Conservation (phyloP, 2,329 filamentous ascomycete genomes). For the Diaporthe caulivora region DNA sequence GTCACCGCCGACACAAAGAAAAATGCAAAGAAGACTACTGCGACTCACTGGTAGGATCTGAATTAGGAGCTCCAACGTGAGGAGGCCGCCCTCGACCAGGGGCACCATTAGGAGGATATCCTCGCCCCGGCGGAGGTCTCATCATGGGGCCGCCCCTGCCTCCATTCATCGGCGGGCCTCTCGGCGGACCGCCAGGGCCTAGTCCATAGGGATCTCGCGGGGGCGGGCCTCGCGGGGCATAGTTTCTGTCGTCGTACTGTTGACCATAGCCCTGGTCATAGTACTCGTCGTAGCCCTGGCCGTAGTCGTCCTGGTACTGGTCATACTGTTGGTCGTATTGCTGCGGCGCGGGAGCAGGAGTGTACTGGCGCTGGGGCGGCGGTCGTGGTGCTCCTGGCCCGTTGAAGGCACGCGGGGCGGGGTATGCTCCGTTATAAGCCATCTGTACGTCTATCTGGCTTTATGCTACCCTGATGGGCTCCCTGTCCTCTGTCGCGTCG, state of each 20-base stretch:
- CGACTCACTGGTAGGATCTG: constrained; percentile 57
- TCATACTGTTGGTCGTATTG: constrained; percentile 59
- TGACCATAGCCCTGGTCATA: constrained; percentile 53
- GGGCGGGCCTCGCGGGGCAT: constrained; percentile 57
- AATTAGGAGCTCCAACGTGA: constrained; percentile 51
- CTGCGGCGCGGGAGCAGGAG: constrained; percentile 47
- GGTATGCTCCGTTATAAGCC: constrained; percentile 65
- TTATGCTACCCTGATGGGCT: constrained; percentile 30
- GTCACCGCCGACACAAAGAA: constrained; percentile 29
- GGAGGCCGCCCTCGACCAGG: constrained; percentile 55
- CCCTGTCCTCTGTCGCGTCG: background rate
- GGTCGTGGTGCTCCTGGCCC: constrained; percentile 58
- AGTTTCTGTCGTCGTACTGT: constrained; percentile 60
- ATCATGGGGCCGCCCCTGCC: constrained; percentile 61
- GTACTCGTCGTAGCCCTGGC: constrained; percentile 59
- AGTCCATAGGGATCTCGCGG: constrained; percentile 60
- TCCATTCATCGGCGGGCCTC: constrained; percentile 55
- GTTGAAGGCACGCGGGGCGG: constrained; percentile 60
- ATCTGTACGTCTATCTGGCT: constrained; percentile 48
- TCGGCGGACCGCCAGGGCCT: constrained; percentile 55
- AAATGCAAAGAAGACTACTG: constrained; percentile 27
- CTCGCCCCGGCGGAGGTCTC: constrained; percentile 54
- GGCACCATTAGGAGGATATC: constrained; percentile 49
- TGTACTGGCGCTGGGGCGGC: constrained; percentile 53
- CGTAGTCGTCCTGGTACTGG: constrained; percentile 60